Conservation (phyloP, 805 yeast genomes). For the Hyphopichia homilentoma region DNA sequence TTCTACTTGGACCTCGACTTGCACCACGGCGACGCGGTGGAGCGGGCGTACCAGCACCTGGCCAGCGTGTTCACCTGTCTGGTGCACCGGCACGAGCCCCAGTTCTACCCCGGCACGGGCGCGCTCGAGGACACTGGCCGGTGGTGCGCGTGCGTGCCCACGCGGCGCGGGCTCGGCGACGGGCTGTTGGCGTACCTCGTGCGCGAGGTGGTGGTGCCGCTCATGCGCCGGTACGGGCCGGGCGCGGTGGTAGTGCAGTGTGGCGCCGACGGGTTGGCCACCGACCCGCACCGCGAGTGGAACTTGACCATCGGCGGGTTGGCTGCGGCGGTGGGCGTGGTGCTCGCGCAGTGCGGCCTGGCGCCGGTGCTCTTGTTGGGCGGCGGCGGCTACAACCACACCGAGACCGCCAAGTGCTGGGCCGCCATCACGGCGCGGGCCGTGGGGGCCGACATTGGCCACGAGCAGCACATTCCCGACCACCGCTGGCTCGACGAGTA, state of each 20-base stretch:
- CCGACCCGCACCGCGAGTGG: constrained; percentile 67
- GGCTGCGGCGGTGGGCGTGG: constrained; percentile 25
- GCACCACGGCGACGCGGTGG: constrained; percentile 83
- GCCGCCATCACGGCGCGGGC: constrained; percentile 34
- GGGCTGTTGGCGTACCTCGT: constrained; percentile 32
- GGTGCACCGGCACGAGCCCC: constrained; percentile 58
- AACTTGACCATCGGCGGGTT: constrained; percentile 56
- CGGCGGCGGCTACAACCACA: constrained; percentile 74
- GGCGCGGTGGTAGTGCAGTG: constrained; percentile 59
- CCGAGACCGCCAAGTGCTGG: constrained; percentile 63
- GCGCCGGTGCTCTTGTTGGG: constrained; percentile 53
- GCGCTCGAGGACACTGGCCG: constrained; percentile 29
- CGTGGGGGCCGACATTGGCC: constrained; percentile 10
- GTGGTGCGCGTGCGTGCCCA: constrained; percentile 50
- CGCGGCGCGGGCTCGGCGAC: constrained; percentile 55
- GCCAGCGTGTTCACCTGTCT: constrained; percentile 58
- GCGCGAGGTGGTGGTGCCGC: constrained; percentile 40
- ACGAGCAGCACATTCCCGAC: constrained; percentile 42
- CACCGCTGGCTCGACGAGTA: constrained; percentile 42
- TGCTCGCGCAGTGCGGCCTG: constrained; percentile 14
- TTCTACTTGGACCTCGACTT: constrained; percentile 69
- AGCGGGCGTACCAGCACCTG: constrained; percentile 55
- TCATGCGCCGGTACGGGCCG: constrained; percentile 37
- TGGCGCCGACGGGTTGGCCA: constrained; percentile 72
- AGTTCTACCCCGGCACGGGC: constrained; percentile 77